Evolutionary conservation across 805 yeast species (phyloP).

Genomic region (Geotrichum ghanense): DNA sequence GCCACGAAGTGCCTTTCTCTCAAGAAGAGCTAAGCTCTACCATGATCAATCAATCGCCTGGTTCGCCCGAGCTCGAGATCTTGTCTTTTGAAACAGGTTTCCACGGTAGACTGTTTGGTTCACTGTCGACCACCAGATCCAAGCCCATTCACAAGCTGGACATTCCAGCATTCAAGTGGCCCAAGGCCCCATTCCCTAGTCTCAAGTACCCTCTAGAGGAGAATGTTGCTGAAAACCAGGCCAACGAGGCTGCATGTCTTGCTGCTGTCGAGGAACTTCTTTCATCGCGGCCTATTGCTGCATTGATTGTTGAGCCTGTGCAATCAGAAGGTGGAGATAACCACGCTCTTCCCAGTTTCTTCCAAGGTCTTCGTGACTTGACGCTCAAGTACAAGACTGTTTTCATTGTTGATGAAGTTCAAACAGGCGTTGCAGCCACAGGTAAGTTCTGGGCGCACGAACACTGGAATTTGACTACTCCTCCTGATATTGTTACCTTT

Average conservation of each 20-base stretch:
- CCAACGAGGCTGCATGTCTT: slow-evolving; percentile 76
- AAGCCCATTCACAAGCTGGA: slow-evolving; percentile 87
- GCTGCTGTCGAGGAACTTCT: slow-evolving; percentile 62
- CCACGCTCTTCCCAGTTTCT: slow-evolving; percentile 66
- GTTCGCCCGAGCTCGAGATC: slow-evolving; percentile 78
- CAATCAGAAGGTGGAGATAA: slow-evolving; percentile 91
- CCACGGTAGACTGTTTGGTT: slow-evolving; percentile 92
- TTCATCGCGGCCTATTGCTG: slow-evolving; percentile 65
- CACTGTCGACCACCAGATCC: slow-evolving; percentile 83
- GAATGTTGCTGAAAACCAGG: slow-evolving; percentile 47
- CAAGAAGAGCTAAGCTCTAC: slow-evolving; percentile 54
- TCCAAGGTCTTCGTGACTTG: slow-evolving; percentile 73
- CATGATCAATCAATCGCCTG: slow-evolving; percentile 79
- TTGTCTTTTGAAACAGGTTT: slow-evolving; percentile 79
- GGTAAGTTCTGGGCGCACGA: slow-evolving; percentile 85
- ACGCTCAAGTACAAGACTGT: slow-evolving; percentile 60
- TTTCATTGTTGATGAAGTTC: slow-evolving; percentile 76
- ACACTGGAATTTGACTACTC: slow-evolving; percentile 61
- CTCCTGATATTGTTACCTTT: slow-evolving; percentile 79
- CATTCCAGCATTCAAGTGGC: slow-evolving; percentile 92
- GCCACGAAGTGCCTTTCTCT: slow-evolving; percentile 51
- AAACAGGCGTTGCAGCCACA: slow-evolving; percentile 83
- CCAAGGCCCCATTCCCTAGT: slow-evolving; percentile 85
- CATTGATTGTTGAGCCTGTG: slow-evolving; percentile 80
- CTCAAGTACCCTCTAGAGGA: slow-evolving; percentile 76